Percentiles rank a stretch among this genome's conserved stretches.
These are phyloP conservation scores for Gigaspora rosea DNA, from an alignment of 192 early-diverging fungal genomes.

Conservation along the genomic window DNA sequence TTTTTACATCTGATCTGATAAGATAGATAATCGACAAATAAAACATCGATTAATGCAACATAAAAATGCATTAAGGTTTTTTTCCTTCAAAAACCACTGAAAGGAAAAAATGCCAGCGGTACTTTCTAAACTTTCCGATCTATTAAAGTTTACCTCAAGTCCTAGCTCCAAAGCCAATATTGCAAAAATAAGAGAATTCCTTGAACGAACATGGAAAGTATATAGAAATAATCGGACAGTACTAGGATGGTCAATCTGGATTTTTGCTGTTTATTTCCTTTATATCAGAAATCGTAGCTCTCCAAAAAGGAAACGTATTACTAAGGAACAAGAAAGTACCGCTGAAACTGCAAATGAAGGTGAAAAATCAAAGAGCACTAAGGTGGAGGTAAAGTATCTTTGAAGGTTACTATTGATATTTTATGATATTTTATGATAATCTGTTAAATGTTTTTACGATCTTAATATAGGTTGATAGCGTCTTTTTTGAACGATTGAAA, in stretches of 20 bases:
- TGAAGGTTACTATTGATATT: not conserved
- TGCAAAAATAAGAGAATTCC: not conserved
- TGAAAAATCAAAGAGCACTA: constrained; percentile 25
- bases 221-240: constrained; percentile 25
- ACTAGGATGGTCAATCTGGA: constrained; percentile 25
- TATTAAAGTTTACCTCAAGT: not conserved
- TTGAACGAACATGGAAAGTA: not conserved
- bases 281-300: constrained; percentile 3
- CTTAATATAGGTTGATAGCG: constrained; percentile 50
- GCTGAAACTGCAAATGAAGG: not conserved
- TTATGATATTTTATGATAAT: not conserved
- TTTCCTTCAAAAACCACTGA: not conserved
- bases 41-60: no score
- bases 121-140: not conserved
- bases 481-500: constrained; percentile 60
- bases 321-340: constrained; percentile 1
- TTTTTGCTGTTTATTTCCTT: constrained; percentile 2
- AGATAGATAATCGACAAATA: no score
- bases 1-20: no score
- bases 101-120: constrained; percentile 15
- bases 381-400: constrained; percentile 38
- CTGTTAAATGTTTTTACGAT: not conserved
- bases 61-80: no score
- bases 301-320: not conserved
- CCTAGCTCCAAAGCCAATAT: not conserved